A percentile compares a stretch with the other conserved stretches of the same genome.
phyloP scores from a whole-genome alignment of 345 rosid species.

The Eutrema japonicum region DNA sequence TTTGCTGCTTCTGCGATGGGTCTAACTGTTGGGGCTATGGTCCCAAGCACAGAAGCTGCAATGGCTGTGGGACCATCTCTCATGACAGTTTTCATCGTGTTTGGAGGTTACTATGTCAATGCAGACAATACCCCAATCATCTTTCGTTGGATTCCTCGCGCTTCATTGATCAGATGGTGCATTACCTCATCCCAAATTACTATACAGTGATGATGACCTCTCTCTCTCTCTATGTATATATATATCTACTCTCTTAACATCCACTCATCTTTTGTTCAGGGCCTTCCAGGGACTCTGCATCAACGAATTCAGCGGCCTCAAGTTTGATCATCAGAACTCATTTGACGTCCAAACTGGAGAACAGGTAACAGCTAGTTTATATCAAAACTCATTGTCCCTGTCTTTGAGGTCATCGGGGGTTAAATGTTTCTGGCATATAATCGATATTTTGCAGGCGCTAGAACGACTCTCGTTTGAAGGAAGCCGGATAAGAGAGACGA shows the following conservation, averaged over 20 bases:
- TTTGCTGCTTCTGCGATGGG: conserved; percentile 99
- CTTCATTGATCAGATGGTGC: conserved; percentile 93
- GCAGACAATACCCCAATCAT: conserved; percentile 86
- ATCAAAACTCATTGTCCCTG: neutral
- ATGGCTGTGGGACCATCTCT: conserved; percentile 98
- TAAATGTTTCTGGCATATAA: conserved; percentile 1
- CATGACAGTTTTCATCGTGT: conserved; percentile 95
- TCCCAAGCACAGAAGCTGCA: conserved; percentile 96
- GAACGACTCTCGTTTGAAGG: conserved; percentile 81
- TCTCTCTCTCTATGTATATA: neutral
- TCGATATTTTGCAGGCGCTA: conserved; percentile 61
- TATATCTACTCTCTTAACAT: conserved; percentile 1
- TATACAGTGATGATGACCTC: neutral
- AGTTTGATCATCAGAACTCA: conserved; percentile 78
- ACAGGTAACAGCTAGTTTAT: conserved; percentile 61
- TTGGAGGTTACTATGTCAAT: conserved; percentile 91
- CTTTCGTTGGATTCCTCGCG: conserved; percentile 93
- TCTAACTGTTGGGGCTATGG: conserved; percentile 97
- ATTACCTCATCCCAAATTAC: conserved; percentile 4
- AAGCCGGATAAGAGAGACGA: conserved; percentile 65
- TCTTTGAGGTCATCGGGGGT: neutral
- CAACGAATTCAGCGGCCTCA: conserved; percentile 86
- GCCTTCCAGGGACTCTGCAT: conserved; percentile 97
- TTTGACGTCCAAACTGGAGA: conserved; percentile 92
- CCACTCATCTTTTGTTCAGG: conserved; percentile 55